These are phyloP conservation scores for Lachnellula hyalina DNA, from an alignment of 2,329 filamentous ascomycete genomes.

Conservation along the genomic window DNA sequence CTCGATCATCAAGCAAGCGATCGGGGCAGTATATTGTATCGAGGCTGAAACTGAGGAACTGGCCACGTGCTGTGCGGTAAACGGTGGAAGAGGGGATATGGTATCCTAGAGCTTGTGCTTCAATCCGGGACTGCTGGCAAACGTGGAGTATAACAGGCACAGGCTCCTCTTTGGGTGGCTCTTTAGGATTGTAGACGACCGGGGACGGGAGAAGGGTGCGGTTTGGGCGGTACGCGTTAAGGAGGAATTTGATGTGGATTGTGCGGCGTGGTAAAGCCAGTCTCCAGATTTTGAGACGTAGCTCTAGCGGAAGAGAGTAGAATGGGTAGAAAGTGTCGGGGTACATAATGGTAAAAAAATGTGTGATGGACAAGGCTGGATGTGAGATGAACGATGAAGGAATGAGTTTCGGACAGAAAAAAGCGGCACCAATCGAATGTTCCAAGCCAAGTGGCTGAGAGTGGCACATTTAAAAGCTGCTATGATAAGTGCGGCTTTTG, in stretches of 20 bases:
- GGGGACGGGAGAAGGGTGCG: not conserved
- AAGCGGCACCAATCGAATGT: no score
- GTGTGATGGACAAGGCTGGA: not conserved
- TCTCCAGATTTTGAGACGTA: not conserved
- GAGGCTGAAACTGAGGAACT: not conserved
- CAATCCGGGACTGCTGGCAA: not conserved
- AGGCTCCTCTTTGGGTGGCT: not conserved
- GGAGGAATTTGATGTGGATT: not conserved
- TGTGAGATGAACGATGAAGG: not conserved
- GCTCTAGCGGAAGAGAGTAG: not conserved
- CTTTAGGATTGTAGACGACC: not conserved
- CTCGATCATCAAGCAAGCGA: not conserved
- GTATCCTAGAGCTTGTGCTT: not conserved
- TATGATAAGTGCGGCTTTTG: no score
- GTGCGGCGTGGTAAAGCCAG: not conserved
- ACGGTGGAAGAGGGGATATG: not conserved
- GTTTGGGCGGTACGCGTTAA: not conserved
- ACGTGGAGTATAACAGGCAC: not conserved
- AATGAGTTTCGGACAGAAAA: no score
- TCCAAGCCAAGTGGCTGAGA: no score
- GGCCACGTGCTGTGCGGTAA: not conserved
- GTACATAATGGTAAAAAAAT: not conserved
- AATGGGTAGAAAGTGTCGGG: not conserved
- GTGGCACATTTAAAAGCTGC: no score
- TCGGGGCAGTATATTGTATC: not conserved